A percentile compares a stretch with the other conserved stretches of the same genome.
Conservation (phyloP, 2,329 filamentous ascomycete species). For the Fusarium albidum region DNA sequence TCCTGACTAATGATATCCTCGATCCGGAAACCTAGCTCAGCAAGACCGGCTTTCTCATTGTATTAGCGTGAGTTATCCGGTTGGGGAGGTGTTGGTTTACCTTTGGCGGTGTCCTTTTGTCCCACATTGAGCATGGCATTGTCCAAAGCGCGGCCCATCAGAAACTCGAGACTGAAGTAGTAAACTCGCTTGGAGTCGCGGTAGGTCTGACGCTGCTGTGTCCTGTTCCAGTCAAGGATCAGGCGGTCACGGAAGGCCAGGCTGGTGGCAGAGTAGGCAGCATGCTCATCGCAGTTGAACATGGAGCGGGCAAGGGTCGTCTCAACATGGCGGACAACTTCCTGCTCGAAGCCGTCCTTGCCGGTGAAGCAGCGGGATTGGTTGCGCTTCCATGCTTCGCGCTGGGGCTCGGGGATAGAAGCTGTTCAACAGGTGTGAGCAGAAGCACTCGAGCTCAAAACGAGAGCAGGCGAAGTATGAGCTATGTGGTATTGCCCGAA, state of each 20-base stretch:
- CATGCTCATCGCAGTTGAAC: slow-evolving; percentile 97
- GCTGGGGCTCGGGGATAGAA: slow-evolving; percentile 86
- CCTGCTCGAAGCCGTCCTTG: slow-evolving; percentile 85
- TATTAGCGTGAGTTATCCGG: slow-evolving; percentile 2
- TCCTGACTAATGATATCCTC: slow-evolving; percentile 96
- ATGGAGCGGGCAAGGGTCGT: slow-evolving; percentile 94
- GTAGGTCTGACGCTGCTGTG: slow-evolving; percentile 94
- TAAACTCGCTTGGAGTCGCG: slow-evolving; percentile 93
- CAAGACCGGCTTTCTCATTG: slow-evolving; percentile 73
- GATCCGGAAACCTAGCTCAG: slow-evolving; percentile 93
- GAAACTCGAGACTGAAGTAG: slow-evolving; percentile 95
- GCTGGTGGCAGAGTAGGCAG: slow-evolving; percentile 90
- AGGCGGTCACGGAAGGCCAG: slow-evolving; percentile 92
- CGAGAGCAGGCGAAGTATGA: neutral
- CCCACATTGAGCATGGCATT: slow-evolving; percentile 98
- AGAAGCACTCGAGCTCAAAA: neutral
- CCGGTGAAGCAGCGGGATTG: slow-evolving; percentile 74
- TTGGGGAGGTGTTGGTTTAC: slow-evolving; percentile 55
- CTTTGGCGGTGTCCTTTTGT: slow-evolving; percentile 82
- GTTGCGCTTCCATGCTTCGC: slow-evolving; percentile 77
- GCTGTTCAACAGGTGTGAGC: slow-evolving; percentile 50
- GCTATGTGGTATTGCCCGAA: neutral
- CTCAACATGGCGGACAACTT: slow-evolving; percentile 93
- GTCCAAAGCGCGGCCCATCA: slow-evolving; percentile 96
- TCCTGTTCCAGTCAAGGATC: slow-evolving; percentile 97